Conservation (phyloP, 192 early-diverging fungal genomes). For the Backusella luteola region DNA sequence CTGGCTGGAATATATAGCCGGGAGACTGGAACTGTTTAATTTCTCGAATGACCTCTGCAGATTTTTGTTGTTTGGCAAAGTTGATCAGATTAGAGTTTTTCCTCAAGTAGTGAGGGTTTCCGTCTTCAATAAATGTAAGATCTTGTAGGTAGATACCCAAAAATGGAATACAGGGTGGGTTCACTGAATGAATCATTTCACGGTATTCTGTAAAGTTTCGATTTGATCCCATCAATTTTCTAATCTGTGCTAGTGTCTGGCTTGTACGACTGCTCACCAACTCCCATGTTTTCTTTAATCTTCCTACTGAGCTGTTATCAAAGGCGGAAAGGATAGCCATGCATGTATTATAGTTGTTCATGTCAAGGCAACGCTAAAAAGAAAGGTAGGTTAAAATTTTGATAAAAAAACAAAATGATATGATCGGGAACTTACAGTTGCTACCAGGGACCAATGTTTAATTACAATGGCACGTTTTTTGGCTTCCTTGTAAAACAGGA, state of each 20-base stretch:
- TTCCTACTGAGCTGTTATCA: constrained; percentile 82
- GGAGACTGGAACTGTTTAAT: constrained; percentile 87
- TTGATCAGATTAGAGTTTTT: constrained; percentile 74
- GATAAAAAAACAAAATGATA: neutral
- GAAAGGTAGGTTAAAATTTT: neutral
- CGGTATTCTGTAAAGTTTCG: constrained; percentile 77
- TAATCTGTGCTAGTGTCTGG: constrained; percentile 52
- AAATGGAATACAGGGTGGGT: constrained; percentile 72
- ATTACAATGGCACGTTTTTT: constrained; percentile 78
- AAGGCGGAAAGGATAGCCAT: constrained; percentile 88
- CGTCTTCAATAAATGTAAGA: constrained; percentile 82
- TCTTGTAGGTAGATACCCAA: constrained; percentile 80
- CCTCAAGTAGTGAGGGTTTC: constrained; percentile 67
- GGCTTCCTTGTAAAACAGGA: constrained; percentile 74
- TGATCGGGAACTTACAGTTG: constrained; percentile 46
- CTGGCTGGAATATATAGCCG: constrained; percentile 71
- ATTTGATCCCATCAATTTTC: constrained; percentile 64
- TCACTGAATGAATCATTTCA: constrained; percentile 69
- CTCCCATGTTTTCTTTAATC: constrained; percentile 90
- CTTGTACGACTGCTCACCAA: constrained; percentile 39
- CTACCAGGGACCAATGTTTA: constrained; percentile 81
- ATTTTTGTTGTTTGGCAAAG: constrained; percentile 84
- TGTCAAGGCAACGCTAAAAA: constrained; percentile 62
- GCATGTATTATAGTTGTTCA: constrained; percentile 95
- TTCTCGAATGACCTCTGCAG: constrained; percentile 84